phyloP scores from a whole-genome alignment of 495 filamentous ascomycete species.

The Xanthoparmelia taractica region DNA sequence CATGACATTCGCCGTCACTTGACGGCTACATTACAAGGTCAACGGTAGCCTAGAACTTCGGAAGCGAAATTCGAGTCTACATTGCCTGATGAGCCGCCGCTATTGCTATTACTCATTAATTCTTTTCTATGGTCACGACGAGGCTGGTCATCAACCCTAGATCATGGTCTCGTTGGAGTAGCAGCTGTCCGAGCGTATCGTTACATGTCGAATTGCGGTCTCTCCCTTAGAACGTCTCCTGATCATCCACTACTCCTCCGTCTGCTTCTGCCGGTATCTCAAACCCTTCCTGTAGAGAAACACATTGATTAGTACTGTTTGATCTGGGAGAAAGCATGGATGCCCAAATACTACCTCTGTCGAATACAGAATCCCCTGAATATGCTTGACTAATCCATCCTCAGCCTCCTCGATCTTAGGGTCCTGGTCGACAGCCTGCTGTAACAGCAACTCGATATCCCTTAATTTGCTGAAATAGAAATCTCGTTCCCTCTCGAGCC shows the following conservation, averaged over 20 bases:
- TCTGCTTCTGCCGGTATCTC: slow-evolving; percentile 41
- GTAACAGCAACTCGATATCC: slow-evolving; percentile 90
- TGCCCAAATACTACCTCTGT: slow-evolving; percentile 56
- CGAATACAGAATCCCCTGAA: slow-evolving; percentile 93
- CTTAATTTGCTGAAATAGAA: slow-evolving; percentile 98
- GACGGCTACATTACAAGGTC: neutral
- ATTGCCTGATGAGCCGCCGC: neutral
- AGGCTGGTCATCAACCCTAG: neutral
- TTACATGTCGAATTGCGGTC: neutral
- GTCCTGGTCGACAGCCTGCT: slow-evolving; percentile 82
- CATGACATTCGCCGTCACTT: too few relatives aligned
- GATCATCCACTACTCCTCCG: slow-evolving; percentile 36
- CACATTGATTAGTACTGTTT: slow-evolving; percentile 6
- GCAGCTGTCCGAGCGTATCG: neutral
- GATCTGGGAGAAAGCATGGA: neutral
- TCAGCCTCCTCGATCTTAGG: slow-evolving; percentile 90
- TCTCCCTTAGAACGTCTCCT: slow-evolving; percentile 42
- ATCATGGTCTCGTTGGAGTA: neutral
- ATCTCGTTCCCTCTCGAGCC: slow-evolving; percentile 86
- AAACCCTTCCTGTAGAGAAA: slow-evolving; percentile 41
- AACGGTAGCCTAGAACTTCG: slow-evolving; percentile 6
- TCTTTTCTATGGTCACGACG: neutral
- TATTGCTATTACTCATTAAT: neutral
- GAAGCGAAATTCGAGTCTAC: slow-evolving; percentile 1
- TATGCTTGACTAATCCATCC: slow-evolving; percentile 81